Evolutionary conservation across 2,329 filamentous ascomycete species (phyloP).

Genomic region (Exophiala sp.): DNA sequence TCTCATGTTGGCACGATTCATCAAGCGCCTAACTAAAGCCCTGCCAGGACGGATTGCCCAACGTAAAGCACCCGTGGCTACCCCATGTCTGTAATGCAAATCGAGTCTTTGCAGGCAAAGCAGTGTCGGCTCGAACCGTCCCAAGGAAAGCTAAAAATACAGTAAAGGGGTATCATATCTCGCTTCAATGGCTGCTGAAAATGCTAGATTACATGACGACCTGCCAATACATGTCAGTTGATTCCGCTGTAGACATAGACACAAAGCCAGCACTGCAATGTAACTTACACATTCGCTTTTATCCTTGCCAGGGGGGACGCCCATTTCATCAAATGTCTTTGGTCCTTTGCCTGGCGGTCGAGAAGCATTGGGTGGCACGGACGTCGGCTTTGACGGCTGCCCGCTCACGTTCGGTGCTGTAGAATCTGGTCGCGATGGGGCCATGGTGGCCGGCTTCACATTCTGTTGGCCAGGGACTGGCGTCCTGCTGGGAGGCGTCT

Average conservation of each 20-base stretch:
- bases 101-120: too few species aligned
- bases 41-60: too few species aligned
- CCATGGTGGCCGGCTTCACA: slow-evolving; percentile 4
- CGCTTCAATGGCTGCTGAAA: not conserved
- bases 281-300: slow-evolving; percentile 82
- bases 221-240: not conserved
- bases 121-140: too few species aligned
- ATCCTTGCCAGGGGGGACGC: slow-evolving; percentile 74
- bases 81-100: too few species aligned
- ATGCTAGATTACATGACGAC: not conserved
- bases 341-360: slow-evolving; percentile 61
- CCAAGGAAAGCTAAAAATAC: too few species aligned
- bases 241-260: not conserved
- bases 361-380: slow-evolving; percentile 33
- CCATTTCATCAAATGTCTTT: slow-evolving; percentile 97
- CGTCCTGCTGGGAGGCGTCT: slow-evolving; percentile 6
- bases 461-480: slow-evolving; percentile 6
- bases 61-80: too few species aligned
- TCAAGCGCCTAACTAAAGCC: too few species aligned
- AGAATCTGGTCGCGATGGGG: not conserved
- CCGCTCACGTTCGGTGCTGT: slow-evolving; percentile 21
- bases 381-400: slow-evolving; percentile 35
- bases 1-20: too few species aligned
- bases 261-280: too few species aligned
- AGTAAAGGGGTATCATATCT: not conserved